Base-by-base conservation (phyloP, 1,284 basidiomycete genomes). In the Ustilago trichophora region DNA sequence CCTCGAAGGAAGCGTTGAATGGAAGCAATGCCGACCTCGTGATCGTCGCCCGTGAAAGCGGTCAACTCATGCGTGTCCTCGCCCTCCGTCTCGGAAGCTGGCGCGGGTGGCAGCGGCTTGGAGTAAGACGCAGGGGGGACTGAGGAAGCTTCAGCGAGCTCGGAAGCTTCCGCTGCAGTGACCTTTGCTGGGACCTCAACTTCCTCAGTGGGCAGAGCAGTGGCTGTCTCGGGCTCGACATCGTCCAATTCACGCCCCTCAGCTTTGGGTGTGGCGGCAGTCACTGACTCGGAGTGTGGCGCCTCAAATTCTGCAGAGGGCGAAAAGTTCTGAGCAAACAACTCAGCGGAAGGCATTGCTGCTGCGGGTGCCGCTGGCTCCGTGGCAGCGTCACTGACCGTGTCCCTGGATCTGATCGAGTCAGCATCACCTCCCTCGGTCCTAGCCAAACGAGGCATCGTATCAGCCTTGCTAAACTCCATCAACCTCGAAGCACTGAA, bases 401-500 rank as follows among this genome's bases (percentile, higher is more conserved):
- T n/a, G 36, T 44, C 33, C 13, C 32, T 41, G 13, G 56, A 59
- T 6, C 49, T 43, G 19, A 34, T 34, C 22, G 56, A 47, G 4
- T 59, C 44, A 3, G 27, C 42, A 32, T 59, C 56, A 6, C 44
- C 58, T 8, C 36, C 42, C 22, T 54, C 49, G 24, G 49, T 58
- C 29, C 19, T 43, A 3, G 54, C 55, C 13, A 40, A 33, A 10
- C 55, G 45, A 10, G 42, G 47, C 47, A 38, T 32, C 3, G 40
- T 19, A 12, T 66, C 52, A 3, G 33, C 35, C 44, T 49, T 40
- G 21, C 47, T 51, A 37, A 60, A 57, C 22, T 56, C 57, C 13
- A 50, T 49, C 36, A 71, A n/a, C 11, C 68, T 52, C 19, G 68
- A 57, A 10, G 68, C 57, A 26, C 68, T 71, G 16, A 58, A n/a